A percentile compares a stretch with the other conserved stretches of the same genome.
Evolutionary conservation across 2,329 filamentous ascomycete species (phyloP).

Genomic region (Nemania diffusa): DNA sequence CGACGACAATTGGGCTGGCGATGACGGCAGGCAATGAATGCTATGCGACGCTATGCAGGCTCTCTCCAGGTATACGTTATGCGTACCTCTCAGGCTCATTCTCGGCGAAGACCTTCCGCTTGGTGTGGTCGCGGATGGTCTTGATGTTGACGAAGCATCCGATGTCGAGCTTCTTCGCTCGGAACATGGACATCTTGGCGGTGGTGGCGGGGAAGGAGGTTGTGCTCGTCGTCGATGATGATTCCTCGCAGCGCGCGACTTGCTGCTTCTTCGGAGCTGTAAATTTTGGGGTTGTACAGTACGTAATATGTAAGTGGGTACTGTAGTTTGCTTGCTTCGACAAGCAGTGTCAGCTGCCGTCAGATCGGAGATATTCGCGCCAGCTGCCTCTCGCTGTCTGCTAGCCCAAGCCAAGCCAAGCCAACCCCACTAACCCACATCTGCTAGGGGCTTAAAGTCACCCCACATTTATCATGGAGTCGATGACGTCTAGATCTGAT

Average conservation of each 20-base stretch:
- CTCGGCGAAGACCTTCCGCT: conserved; percentile 90
- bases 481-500: conserved; percentile 36
- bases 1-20: conserved; percentile 7
- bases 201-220: conserved; percentile 22
- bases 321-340: background rate
- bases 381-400: background rate
- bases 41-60: too few relatives aligned
- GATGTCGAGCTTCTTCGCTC: conserved; percentile 89
- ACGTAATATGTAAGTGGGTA: too few relatives aligned
- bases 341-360: conserved; percentile 18
- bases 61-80: too few relatives aligned
- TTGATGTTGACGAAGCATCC: conserved; percentile 88
- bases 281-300: conserved; percentile 42
- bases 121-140: conserved; percentile 93
- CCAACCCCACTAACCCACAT: conserved; percentile 5
- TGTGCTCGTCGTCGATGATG: conserved; percentile 25
- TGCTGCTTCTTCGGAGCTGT: conserved; percentile 13
- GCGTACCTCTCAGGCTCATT: conserved; percentile 86
- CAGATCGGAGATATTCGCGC: background rate
- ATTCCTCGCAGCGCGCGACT: conserved; percentile 9
- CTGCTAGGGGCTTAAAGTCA: background rate
- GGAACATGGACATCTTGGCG: conserved; percentile 81
- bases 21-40: background rate
- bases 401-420: background rate
- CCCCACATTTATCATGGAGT: conserved; percentile 17